A percentile compares a stretch with the other conserved stretches of the same genome.
Conservation (phyloP, 441 rosid genomes). For the Adansonia madagascariensis region DNA sequence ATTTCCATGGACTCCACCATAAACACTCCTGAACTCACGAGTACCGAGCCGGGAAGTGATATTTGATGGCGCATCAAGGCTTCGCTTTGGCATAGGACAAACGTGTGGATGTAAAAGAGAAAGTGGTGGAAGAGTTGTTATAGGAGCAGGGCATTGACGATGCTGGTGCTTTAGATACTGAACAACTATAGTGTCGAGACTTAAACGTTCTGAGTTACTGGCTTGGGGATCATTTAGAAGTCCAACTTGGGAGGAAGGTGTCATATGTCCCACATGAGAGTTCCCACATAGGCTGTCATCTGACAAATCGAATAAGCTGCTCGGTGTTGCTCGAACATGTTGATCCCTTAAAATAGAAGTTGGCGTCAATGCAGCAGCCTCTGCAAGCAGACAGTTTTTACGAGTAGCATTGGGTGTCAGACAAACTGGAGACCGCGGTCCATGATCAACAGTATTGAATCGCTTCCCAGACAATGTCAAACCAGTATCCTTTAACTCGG, state of each 20-base stretch:
- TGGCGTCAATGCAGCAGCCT: constrained; percentile 64
- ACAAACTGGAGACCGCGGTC: constrained; percentile 68
- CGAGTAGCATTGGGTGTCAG: constrained; percentile 58
- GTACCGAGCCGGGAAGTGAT: constrained; percentile 86
- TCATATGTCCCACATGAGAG: constrained; percentile 50
- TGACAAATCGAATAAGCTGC: constrained; percentile 42
- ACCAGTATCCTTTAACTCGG: constrained; percentile 70
- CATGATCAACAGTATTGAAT: constrained; percentile 66
- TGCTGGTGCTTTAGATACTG: constrained; percentile 98
- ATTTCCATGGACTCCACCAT: constrained; percentile 93
- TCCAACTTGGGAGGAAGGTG: constrained; percentile 57
- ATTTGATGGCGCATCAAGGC: constrained; percentile 90
- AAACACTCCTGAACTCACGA: constrained; percentile 74
- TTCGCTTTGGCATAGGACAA: constrained; percentile 94
- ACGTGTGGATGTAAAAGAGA: constrained; percentile 94
- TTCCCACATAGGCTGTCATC: constrained; percentile 64
- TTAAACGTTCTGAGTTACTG: constrained; percentile 71
- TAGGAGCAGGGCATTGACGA: constrained; percentile 99
- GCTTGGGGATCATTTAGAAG: constrained; percentile 63
- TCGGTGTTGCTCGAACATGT: constrained; percentile 47
- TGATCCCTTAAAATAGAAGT: constrained; percentile 48
- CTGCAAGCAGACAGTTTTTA: constrained; percentile 48
- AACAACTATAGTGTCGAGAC: constrained; percentile 86
- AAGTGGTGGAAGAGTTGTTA: constrained; percentile 96
- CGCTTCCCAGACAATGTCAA: constrained; percentile 64